Percentiles rank a stretch among this genome's conserved stretches.
phyloP scores from a whole-genome alignment of 495 filamentous ascomycete species.

The Cetradonia linearis region DNA sequence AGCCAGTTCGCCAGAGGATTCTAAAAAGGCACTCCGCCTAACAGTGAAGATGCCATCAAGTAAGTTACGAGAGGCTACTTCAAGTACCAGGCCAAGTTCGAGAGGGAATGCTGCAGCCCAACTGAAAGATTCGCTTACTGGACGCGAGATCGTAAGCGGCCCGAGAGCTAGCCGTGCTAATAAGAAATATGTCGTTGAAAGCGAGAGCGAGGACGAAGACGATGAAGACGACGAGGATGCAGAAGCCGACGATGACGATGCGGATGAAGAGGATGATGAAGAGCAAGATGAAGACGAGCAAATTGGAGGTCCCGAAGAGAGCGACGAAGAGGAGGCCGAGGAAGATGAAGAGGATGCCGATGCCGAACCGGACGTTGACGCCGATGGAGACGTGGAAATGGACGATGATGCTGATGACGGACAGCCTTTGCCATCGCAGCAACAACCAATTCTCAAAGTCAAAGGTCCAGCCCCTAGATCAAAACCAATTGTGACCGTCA shows the following conservation, averaged over 20 bases:
- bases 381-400: constrained; percentile 44
- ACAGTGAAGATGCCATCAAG: constrained; percentile 77
- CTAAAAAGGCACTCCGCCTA: constrained; percentile 57
- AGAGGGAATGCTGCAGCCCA: constrained; percentile 24
- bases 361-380: constrained; percentile 34
- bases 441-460: constrained; percentile 26
- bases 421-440: constrained; percentile 26
- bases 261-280: constrained; percentile 38
- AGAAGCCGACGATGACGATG: constrained; percentile 33
- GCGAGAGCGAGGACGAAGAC: constrained; percentile 44
- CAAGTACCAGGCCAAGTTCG: constrained; percentile 20
- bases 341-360: constrained; percentile 50
- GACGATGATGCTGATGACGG: constrained; percentile 49
- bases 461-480: constrained; percentile 19
- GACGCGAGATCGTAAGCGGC: constrained; percentile 44
- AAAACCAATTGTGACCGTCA: constrained; percentile 32
- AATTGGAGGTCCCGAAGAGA: constrained; percentile 26
- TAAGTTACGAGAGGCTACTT: constrained; percentile 71
- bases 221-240: constrained; percentile 43
- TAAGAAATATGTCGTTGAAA: constrained; percentile 59
- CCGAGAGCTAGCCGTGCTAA: constrained; percentile 53
- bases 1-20: constrained; percentile 45
- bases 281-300: constrained; percentile 47
- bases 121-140: constrained; percentile 20
- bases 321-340: constrained; percentile 40